A percentile compares a stretch with the other conserved stretches of the same genome.
phyloP scores from a whole-genome alignment of 345 rosid genomes.

The Excoecaria agallocha region DNA sequence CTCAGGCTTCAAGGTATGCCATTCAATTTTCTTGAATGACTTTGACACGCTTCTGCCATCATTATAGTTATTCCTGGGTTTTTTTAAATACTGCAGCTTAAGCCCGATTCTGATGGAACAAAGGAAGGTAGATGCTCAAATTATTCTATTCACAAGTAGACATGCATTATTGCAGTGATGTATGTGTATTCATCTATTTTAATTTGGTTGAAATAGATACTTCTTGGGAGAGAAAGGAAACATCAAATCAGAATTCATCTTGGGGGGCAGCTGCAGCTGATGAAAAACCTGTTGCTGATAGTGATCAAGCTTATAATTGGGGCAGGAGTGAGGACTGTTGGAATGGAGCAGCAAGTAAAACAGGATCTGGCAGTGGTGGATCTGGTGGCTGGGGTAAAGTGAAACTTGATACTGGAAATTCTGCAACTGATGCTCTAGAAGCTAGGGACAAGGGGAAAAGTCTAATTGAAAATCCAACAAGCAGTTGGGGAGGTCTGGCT shows the following conservation, averaged over 20 bases:
- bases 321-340: slow-evolving; percentile 41
- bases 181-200: slow-evolving; percentile 1
- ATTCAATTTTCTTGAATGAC: neutral
- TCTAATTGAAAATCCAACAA: slow-evolving; percentile 15
- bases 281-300: slow-evolving; percentile 31
- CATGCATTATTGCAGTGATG: neutral
- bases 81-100: slow-evolving; percentile 24
- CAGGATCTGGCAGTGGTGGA: slow-evolving; percentile 31
- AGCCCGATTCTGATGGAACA: slow-evolving; percentile 21
- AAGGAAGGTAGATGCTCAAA: slow-evolving; percentile 28
- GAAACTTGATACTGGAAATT: slow-evolving; percentile 21
- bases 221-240: slow-evolving; percentile 43
- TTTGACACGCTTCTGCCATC: neutral
- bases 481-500: slow-evolving; percentile 26
- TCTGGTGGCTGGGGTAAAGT: slow-evolving; percentile 53
- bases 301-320: slow-evolving; percentile 44
- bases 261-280: slow-evolving; percentile 51
- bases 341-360: slow-evolving; percentile 46
- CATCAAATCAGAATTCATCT: slow-evolving; percentile 38
- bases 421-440: slow-evolving; percentile 34
- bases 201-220: slow-evolving; percentile 33
- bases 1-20: slow-evolving; percentile 36
- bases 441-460: slow-evolving; percentile 39
- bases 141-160: neutral
- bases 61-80: neutral